Evolutionary conservation across 2,329 filamentous ascomycete genomes (phyloP).

Genomic region (Fusarium denticulatum): DNA sequence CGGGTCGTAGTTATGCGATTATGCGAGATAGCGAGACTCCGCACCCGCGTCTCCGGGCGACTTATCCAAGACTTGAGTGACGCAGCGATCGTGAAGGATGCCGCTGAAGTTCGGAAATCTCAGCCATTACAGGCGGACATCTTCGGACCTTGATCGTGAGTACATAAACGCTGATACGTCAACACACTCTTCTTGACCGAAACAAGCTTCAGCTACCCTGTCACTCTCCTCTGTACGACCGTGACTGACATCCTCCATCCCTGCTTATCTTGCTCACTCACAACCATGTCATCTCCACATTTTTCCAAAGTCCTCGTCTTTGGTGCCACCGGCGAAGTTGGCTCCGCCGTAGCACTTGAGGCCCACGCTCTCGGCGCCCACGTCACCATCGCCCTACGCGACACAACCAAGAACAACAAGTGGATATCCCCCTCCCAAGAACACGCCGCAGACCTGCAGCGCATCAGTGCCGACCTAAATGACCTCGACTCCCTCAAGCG

Average conservation of each 20-base stretch:
- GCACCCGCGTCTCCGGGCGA: background rate
- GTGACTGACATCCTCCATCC: background rate
- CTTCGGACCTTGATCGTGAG: background rate
- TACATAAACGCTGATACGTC: background rate
- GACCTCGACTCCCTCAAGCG: background rate
- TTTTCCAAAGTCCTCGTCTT: constrained; percentile 7
- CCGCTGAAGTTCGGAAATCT: background rate
- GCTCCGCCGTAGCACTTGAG: background rate
- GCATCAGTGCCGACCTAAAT: background rate
- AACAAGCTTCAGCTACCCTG: background rate
- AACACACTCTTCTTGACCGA: background rate
- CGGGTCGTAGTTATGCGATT: background rate
- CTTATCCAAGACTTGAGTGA: background rate
- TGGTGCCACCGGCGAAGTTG: constrained; percentile 3
- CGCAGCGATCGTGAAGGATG: background rate
- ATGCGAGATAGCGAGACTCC: background rate
- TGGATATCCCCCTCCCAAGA: background rate
- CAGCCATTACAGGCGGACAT: background rate
- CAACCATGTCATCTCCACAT: background rate
- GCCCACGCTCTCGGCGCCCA: background rate
- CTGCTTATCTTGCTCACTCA: background rate
- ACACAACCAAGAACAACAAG: background rate
- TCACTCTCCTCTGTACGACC: too few species aligned
- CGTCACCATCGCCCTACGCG: background rate
- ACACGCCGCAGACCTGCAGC: background rate